Evolutionary conservation across 2,329 filamentous ascomycete genomes (phyloP).

Genomic region (Aureobasidium zeae): DNA sequence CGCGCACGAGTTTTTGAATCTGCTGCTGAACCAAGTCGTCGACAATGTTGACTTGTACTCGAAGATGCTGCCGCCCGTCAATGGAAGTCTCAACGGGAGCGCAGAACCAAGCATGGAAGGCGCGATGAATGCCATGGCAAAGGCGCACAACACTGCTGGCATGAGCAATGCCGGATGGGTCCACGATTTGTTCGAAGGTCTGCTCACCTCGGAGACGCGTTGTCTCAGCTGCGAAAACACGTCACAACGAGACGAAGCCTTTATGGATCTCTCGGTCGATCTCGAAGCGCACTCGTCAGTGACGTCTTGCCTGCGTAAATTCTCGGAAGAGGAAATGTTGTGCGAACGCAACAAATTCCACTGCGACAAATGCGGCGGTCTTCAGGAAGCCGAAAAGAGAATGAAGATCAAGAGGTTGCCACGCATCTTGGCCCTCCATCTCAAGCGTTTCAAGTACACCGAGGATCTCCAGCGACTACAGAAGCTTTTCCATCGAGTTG

Average conservation of each 20-base stretch:
- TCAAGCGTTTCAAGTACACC: constrained; percentile 98
- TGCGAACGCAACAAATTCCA: constrained; percentile 99
- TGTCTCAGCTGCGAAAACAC: constrained; percentile 94
- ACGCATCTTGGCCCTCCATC: constrained; percentile 79
- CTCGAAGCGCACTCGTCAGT: constrained; percentile 92
- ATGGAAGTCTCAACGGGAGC: constrained; percentile 20
- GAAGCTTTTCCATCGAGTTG: constrained; percentile 92
- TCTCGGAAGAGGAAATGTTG: constrained; percentile 96
- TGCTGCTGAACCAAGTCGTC: constrained; percentile 92
- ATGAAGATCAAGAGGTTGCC: constrained; percentile 98
- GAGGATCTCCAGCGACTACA: constrained; percentile 89
- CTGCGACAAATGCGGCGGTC: constrained; percentile 89
- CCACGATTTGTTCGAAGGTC: constrained; percentile 92
- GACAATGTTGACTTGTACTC: constrained; percentile 87
- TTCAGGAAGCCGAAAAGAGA: constrained; percentile 95
- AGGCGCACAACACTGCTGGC: constrained; percentile 19
- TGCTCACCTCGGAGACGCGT: constrained; percentile 89
- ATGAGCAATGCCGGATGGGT: constrained; percentile 60
- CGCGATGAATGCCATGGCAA: constrained; percentile 19
- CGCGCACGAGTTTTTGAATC: constrained; percentile 91
- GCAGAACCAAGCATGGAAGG: constrained; percentile 15
- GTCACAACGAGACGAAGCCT: constrained; percentile 90
- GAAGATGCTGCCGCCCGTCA: constrained; percentile 42
- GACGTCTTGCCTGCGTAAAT: constrained; percentile 87
- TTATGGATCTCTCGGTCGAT: constrained; percentile 92